These are phyloP conservation scores for Penicillium subrubescens DNA, from an alignment of 495 filamentous ascomycete species.

Conservation along the genomic window DNA sequence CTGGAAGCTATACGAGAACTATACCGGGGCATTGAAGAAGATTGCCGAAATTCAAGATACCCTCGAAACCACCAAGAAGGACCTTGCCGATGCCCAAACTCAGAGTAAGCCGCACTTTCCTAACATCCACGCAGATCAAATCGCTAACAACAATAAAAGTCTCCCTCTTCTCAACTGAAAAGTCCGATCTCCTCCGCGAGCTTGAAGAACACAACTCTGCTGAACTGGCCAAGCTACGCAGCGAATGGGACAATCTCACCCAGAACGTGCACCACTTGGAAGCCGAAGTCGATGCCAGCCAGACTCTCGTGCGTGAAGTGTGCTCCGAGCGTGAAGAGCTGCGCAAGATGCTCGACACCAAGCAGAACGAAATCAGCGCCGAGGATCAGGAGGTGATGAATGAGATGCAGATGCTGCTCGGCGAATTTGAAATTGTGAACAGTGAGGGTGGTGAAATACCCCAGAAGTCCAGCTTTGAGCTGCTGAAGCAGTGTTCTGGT, in stretches of 20 bases:
- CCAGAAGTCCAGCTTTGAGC: slow-evolving; percentile 44
- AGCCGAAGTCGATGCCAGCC: slow-evolving; percentile 44
- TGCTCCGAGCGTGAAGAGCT: slow-evolving; percentile 48
- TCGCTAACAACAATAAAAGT: slow-evolving; percentile 40
- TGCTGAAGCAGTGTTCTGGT: slow-evolving; percentile 46
- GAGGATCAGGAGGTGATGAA: slow-evolving; percentile 47
- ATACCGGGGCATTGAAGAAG: slow-evolving; percentile 42
- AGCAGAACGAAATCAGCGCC: slow-evolving; percentile 39
- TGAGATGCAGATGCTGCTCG: slow-evolving; percentile 47
- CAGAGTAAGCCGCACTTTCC: slow-evolving; percentile 38
- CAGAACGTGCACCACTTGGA: slow-evolving; percentile 45
- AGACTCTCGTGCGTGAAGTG: slow-evolving; percentile 42
- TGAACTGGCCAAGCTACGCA: slow-evolving; percentile 49
- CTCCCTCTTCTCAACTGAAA: slow-evolving; percentile 49
- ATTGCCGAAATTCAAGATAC: slow-evolving; percentile 45
- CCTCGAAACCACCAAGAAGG: slow-evolving; percentile 38
- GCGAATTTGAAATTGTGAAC: slow-evolving; percentile 42
- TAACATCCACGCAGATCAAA: slow-evolving; percentile 3
- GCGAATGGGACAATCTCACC: slow-evolving; percentile 45
- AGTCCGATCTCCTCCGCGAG: slow-evolving; percentile 49
- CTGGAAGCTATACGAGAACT: slow-evolving; percentile 50
- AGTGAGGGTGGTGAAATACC: slow-evolving; percentile 35
- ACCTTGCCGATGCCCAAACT: slow-evolving; percentile 40
- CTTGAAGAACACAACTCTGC: slow-evolving; percentile 48
- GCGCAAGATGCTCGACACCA: slow-evolving; percentile 44